Percentiles rank a stretch among this genome's conserved stretches.
Evolutionary conservation across 495 filamentous ascomycete genomes (phyloP).

Genomic region (Penicillium lividum): DNA sequence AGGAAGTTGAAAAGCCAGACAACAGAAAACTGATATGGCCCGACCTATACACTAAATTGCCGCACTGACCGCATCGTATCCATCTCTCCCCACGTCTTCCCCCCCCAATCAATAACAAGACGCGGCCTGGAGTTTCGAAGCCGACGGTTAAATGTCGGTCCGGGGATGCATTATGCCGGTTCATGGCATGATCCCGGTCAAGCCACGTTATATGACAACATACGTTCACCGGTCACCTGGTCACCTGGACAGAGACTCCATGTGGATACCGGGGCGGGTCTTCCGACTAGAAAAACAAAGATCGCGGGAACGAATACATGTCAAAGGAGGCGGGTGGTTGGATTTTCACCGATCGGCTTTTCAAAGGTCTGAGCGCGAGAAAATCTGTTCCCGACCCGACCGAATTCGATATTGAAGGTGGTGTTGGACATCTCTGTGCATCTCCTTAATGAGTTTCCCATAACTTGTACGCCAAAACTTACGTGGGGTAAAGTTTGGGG

Average conservation of each 20-base stretch:
- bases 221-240: neutral
- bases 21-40: no score
- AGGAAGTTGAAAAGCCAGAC: no score
- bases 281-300: neutral
- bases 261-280: conserved; percentile 1
- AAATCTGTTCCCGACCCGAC: neutral
- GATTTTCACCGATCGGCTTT: neutral
- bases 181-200: neutral
- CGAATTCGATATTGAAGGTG: neutral
- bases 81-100: neutral
- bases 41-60: no score
- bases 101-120: neutral
- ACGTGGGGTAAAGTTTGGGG: neutral
- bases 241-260: neutral
- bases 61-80: no score
- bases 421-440: neutral
- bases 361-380: neutral
- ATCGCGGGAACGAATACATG: neutral
- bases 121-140: neutral
- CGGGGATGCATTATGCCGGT: neutral
- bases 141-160: neutral
- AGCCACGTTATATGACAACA: neutral
- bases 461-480: neutral
- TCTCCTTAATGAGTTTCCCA: neutral
- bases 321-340: neutral